Evolutionary conservation across 2,329 filamentous ascomycete genomes (phyloP), one percentile per base, ranked within the genome.

Genomic region (Dactylella cylindrospora): DNA sequence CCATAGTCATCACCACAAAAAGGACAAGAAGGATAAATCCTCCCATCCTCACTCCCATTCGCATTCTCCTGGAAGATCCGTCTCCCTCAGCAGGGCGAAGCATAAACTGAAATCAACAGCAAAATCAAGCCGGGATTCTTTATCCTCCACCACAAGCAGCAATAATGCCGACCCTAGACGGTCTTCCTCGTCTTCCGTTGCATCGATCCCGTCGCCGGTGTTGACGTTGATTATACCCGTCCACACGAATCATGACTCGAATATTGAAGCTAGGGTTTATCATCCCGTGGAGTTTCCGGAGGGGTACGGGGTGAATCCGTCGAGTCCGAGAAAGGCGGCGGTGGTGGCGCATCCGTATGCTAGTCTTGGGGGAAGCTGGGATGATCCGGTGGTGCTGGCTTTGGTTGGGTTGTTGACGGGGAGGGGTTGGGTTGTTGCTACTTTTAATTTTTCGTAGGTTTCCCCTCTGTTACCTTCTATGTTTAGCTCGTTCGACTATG

Each of bases 341-440:
- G 77, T 95, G 2, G 75, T 97, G 31, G 90, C 90, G 9, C 93
- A 97, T 72, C 91, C 93, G 0, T 97, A 97, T 71, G 89, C 88
- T 26, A 84, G 88, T 0, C 76, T 97, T 45, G 93, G 93, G 3
- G 93, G 91, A 3, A 84, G 77, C 72, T 93, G 84, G 70, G 88
- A 97, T 71, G 90, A 97, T 70, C 80, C 81, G 0, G 78, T 95
- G 0, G 85, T 97, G 1, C 77, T 81, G n/a, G 76, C 82, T 6
- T 74, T 86, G 2, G 82, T 80, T 0, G 75, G 76, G 1, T 79
- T 84, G 55, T 76, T 95, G 38, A 72, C 95, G n/a, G 75, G 78
- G 3, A 74, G 78, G 46, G 88, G 87, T 1, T 94, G 82, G 69
- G 71, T 95, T 1, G 85, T 96, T 2, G 84, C 80, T 5, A 95